Base-by-base conservation (phyloP, 2,329 filamentous ascomycete species). In the Nemania bipapillata region DNA sequence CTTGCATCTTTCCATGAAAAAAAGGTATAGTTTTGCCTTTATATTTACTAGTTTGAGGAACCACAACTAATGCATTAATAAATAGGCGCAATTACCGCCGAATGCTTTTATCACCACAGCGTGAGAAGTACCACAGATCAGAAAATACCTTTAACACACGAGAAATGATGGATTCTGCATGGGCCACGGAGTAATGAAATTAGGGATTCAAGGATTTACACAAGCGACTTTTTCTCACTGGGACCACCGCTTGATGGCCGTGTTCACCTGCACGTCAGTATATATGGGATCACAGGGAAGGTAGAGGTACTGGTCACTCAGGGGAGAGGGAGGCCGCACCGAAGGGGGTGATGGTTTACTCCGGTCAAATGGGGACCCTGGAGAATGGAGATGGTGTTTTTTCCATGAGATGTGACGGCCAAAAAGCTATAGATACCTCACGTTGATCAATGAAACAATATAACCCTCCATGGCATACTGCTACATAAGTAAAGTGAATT, bases 1-100 rank as follows among this genome's bases (percentile, higher is more conserved):
- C 81, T 94, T 73, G 83, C 86, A 62, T 88, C 92, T 35, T 97
- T 97, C 77, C 87, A 90, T 70, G 87, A 90, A 72, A 89, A 92
- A 65, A 93, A 90, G 84, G 92, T 91, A 83, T 77, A 84, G 74
- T 30, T 50, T 66, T 17, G 2, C 28, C 20, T n/a, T 15, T 50
- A 17, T 20, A 22, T 4, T n/a, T 24, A 12, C 50, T 32, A 7
- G 7, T 24, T 45, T 35, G 28, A 63, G 50, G 70, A 55, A 66
- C 65, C 54, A 73, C 30, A 26, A 54, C 66, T 72, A 58, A 72
- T 26, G n/a, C 5, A 58, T 6, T 26, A 40, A 1, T 15, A 4
- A 61, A 70, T 58, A 85, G 83, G 77, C 79, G 20, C 78, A 83
- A 71, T 77, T 88, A 63, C 86, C 86, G 45, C 72, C 83, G 3